Base-by-base conservation (phyloP, 1,139 yeast genomes). In the Scheffersomyces stambukii region DNA sequence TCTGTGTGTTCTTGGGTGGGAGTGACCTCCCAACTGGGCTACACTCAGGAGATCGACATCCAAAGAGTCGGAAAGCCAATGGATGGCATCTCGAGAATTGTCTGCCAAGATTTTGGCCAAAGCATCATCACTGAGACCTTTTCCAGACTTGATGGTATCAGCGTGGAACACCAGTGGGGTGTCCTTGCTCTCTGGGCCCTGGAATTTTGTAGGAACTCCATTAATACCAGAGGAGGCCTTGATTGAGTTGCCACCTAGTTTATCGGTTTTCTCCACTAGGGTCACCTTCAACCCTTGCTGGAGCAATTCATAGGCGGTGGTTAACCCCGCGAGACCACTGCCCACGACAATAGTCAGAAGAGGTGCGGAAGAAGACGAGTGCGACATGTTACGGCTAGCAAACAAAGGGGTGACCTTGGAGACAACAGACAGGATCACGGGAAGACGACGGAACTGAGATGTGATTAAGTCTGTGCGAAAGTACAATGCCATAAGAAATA, bases 141-240 rank as follows among this genome's bases (percentile, higher is more conserved):
- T 52, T 2, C 68, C 69, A 3, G 65, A 56, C 19, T 30, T 39
- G 8, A 57, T 26, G 3, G 64, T 58, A 39, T 62, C 69, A 4
- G 42, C 21, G 11, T 38, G 37, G 30, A 61, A 61, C 2, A 32
- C 21, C 2, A 46, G 49, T 4, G 48, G 41, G 4, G 56, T 41
- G 35, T 62, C 68, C 3, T 42, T 41, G 19, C 20, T 23, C 4
- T 33, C 38, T 1, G 37, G 37, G 2, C 40, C 38, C 29, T 61
- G 66, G 35, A 31, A 57, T 19, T 34, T 37, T 0, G 68, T 60
- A 4, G 61, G 62, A 2, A 45, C 62, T 0, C 66, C 68, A 39
- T 61, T 62, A 20, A 62, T 62, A 1, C 69, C 69, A 0, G 66
- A 60, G 4, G 66, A 58, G 1, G 69, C 69, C 35, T 57, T 60